A percentile compares a stretch with the other conserved stretches of the same genome.
These are phyloP conservation scores for Mucor ambiguus DNA, from an alignment of 371 early-diverging fungal species.

Conservation along the genomic window DNA sequence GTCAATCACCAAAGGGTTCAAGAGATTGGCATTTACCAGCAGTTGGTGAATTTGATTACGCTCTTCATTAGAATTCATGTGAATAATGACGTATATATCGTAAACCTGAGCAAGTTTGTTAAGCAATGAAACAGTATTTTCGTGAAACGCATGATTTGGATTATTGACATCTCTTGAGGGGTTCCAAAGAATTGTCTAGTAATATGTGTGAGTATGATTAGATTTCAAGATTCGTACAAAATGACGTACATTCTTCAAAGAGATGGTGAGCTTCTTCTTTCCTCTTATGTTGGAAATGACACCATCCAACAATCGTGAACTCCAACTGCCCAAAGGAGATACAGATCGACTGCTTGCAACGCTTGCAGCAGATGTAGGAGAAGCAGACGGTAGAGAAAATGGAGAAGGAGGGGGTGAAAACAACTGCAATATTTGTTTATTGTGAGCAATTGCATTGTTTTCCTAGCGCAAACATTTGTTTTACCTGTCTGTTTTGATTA, in stretches of 20 bases:
- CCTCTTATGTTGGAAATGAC: constrained; percentile 25
- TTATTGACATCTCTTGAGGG: constrained; percentile 48
- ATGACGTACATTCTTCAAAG: constrained; percentile 47
- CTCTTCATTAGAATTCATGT: constrained; percentile 38
- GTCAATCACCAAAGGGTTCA: constrained; percentile 18
- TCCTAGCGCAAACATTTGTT: background rate
- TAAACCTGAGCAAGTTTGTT: constrained; percentile 30
- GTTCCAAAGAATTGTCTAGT: constrained; percentile 51
- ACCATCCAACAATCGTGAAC: constrained; percentile 34
- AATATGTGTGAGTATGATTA: background rate
- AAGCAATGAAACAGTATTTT: constrained; percentile 32
- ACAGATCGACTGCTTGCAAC: background rate
- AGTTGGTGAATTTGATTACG: constrained; percentile 34
- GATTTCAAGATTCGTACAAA: background rate
- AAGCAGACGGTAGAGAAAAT: background rate
- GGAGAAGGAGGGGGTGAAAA: constrained; percentile 24
- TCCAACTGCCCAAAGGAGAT: constrained; percentile 25
- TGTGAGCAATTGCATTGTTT: background rate
- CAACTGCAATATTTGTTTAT: constrained; percentile 3
- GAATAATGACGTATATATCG: constrained; percentile 46
- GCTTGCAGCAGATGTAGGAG: background rate
- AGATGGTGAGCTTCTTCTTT: constrained; percentile 37
- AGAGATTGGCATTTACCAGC: constrained; percentile 27
- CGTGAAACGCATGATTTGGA: constrained; percentile 51
- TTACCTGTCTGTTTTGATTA: constrained; percentile 6